Percentiles rank a stretch among this genome's conserved stretches.
Conservation (phyloP, 305 asterid genomes). For the Stenogyne calaminthoides region DNA sequence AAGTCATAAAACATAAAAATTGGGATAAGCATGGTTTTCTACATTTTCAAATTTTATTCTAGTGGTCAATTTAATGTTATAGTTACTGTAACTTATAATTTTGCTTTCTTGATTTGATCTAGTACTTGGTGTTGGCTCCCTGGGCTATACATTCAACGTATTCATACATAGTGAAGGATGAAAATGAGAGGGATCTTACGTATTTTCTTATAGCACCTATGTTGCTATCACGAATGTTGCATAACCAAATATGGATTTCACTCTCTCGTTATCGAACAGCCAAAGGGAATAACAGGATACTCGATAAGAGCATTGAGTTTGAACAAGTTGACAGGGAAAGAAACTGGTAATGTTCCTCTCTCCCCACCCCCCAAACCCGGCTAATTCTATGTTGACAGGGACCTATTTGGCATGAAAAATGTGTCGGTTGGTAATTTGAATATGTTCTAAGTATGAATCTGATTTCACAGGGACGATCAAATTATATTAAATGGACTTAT, state of each 20-base stretch:
- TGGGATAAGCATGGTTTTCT: neutral
- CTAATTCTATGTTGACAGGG: neutral
- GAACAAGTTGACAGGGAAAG: slow-evolving; percentile 66
- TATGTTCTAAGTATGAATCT: slow-evolving; percentile 9
- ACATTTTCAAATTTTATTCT: neutral
- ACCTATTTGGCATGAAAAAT: slow-evolving; percentile 1
- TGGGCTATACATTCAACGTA: slow-evolving; percentile 37
- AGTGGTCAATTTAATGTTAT: neutral
- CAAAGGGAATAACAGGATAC: slow-evolving; percentile 57
- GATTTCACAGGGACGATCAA: slow-evolving; percentile 58
- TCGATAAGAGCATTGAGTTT: slow-evolving; percentile 57
- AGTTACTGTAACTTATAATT: neutral
- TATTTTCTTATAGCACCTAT: slow-evolving; percentile 39
- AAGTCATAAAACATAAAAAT: neutral
- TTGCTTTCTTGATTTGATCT: slow-evolving; percentile 1
- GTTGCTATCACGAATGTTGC: slow-evolving; percentile 42
- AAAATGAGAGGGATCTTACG: slow-evolving; percentile 34
- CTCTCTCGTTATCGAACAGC: slow-evolving; percentile 57
- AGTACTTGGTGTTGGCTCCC: slow-evolving; percentile 57
- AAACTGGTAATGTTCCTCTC: slow-evolving; percentile 42
- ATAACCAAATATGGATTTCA: slow-evolving; percentile 58
- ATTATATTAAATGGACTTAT: slow-evolving; percentile 48
- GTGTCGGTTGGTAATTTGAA: neutral
- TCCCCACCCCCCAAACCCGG: no score
- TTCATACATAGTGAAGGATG: slow-evolving; percentile 32